Percentiles rank a stretch among this genome's conserved stretches.
phyloP scores from a whole-genome alignment of 2,329 filamentous ascomycete species.

The Aspergillus chevalieri region DNA sequence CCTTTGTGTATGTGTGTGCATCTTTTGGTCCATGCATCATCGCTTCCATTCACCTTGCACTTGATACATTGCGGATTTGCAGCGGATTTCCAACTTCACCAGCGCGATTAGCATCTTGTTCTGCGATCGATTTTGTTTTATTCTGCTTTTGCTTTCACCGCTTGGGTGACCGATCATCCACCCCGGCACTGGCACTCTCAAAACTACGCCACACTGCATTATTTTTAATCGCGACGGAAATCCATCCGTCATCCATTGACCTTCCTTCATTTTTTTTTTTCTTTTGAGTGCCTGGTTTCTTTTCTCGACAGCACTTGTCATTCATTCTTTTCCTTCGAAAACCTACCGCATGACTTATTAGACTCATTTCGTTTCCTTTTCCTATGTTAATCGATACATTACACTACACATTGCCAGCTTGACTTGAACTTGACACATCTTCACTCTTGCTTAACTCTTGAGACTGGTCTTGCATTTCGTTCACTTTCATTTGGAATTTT shows the following conservation, averaged over 20 bases:
- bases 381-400: constrained; percentile 12
- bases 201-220: constrained; percentile 3
- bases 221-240: not conserved
- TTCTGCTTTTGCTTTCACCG: not conserved
- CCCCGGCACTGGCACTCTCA: not conserved
- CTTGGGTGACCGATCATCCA: not conserved
- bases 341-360: constrained; percentile 11
- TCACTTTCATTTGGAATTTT: constrained; percentile 10
- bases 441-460: not conserved
- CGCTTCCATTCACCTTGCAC: constrained; percentile 3
- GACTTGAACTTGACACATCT: constrained; percentile 3
- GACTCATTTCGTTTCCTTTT: constrained; percentile 10
- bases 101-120: constrained; percentile 9
- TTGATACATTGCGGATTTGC: constrained; percentile 7
- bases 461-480: constrained; percentile 9
- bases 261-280: constrained; percentile 8
- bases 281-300: constrained; percentile 4
- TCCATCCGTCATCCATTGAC: constrained; percentile 3
- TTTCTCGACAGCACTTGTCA: constrained; percentile 6
- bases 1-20: constrained; percentile 9
- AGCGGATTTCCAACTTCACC: constrained; percentile 1
- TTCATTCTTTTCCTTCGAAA: constrained; percentile 11
- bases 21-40: constrained; percentile 2
- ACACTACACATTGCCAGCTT: constrained; percentile 7
- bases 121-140: not conserved